phyloP scores from a whole-genome alignment of 495 filamentous ascomycete genomes.

The Cercophora newfieldiana region DNA sequence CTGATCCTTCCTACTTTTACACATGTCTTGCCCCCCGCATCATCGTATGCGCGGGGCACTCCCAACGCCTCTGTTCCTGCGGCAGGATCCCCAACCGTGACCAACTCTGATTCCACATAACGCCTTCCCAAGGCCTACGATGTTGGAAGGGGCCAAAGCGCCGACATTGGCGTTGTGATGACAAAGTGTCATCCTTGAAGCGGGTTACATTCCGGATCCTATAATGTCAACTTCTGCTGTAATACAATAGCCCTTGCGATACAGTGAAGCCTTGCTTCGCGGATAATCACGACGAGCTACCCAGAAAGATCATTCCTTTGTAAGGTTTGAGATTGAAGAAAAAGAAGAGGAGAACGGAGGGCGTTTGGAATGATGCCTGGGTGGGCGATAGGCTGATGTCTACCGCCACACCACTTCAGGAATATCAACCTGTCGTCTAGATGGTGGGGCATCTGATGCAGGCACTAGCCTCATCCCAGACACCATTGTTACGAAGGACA shows the following conservation, averaged over 20 bases:
- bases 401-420: slow-evolving; percentile 1
- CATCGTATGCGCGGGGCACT: background rate
- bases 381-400: no score
- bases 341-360: slow-evolving; percentile 42
- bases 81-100: background rate
- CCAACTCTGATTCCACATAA: slow-evolving; percentile 17
- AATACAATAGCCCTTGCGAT: slow-evolving; percentile 29
- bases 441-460: background rate
- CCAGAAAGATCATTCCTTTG: slow-evolving; percentile 43
- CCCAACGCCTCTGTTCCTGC: background rate
- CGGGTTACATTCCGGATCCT: slow-evolving; percentile 48
- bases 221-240: slow-evolving; percentile 26
- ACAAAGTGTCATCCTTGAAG: slow-evolving; percentile 54
- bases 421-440: slow-evolving; percentile 45
- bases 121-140: slow-evolving; percentile 25
- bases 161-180: slow-evolving; percentile 47
- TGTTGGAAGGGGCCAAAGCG: slow-evolving; percentile 40
- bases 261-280: slow-evolving; percentile 35
- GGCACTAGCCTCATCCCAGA: no score
- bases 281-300: slow-evolving; percentile 49
- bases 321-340: slow-evolving; percentile 47
- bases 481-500: no score
- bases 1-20: no score
- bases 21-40: background rate
- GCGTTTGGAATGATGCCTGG: background rate